Evolutionary conservation across 2,329 filamentous ascomycete species (phyloP).

Genomic region (Aspergillus niger): DNA sequence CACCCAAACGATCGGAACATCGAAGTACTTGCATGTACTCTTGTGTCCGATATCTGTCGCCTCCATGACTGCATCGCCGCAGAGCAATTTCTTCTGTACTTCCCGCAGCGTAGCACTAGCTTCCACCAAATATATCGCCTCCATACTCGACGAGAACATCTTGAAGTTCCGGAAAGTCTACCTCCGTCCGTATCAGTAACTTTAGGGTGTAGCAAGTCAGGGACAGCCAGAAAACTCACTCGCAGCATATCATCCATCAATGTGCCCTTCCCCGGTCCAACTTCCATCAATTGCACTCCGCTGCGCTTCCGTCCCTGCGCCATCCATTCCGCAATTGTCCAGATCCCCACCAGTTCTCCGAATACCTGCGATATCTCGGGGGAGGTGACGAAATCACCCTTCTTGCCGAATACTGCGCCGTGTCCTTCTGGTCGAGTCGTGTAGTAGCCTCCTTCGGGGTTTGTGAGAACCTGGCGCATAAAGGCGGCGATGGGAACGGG

Average conservation of each 20-base stretch:
- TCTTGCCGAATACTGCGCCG: slow-evolving; percentile 85
- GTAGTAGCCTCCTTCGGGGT: slow-evolving; percentile 90
- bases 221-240: slow-evolving; percentile 54
- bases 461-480: slow-evolving; percentile 98
- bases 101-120: slow-evolving; percentile 78
- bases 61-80: slow-evolving; percentile 68
- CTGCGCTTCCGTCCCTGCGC: slow-evolving; percentile 74
- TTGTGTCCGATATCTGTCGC: slow-evolving; percentile 73
- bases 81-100: slow-evolving; percentile 79
- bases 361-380: slow-evolving; percentile 98
- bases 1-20: slow-evolving; percentile 80
- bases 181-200: slow-evolving; percentile 7
- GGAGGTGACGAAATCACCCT: slow-evolving; percentile 94
- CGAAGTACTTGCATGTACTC: slow-evolving; percentile 73
- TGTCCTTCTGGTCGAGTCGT: slow-evolving; percentile 69
- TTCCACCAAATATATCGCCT: slow-evolving; percentile 91
- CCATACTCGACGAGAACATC: slow-evolving; percentile 71
- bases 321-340: slow-evolving; percentile 97
- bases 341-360: slow-evolving; percentile 89
- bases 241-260: slow-evolving; percentile 95
- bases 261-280: slow-evolving; percentile 90
- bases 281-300: slow-evolving; percentile 86
- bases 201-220: too few species aligned
- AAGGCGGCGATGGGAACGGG: slow-evolving; percentile 89
- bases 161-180: slow-evolving; percentile 85